These are phyloP conservation scores for Astrocystis sublimbata DNA, from an alignment of 495 filamentous ascomycete genomes.

Conservation along the genomic window DNA sequence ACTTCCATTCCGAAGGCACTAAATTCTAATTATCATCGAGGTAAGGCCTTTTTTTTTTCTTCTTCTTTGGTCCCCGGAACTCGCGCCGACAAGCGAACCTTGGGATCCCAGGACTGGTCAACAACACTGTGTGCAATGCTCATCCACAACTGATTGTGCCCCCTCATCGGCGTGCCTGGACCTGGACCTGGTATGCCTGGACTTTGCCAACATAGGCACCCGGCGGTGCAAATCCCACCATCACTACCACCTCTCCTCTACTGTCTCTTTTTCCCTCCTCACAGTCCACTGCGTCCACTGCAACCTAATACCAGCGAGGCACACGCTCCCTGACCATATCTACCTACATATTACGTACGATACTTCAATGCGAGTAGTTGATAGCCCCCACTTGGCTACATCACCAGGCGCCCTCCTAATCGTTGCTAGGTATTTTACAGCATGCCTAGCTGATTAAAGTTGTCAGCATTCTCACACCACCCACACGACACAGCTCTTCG, in stretches of 20 bases:
- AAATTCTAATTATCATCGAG: neutral
- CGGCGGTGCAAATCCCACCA: slow-evolving; percentile 5
- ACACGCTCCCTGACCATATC: neutral
- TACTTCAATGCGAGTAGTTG: slow-evolving; percentile 14
- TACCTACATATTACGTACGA: neutral
- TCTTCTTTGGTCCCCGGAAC: too few relatives aligned
- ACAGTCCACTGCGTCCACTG: neutral
- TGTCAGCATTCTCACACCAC: slow-evolving; percentile 30
- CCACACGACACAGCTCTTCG: slow-evolving; percentile 32
- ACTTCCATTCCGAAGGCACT: slow-evolving; percentile 12
- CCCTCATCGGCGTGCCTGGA: slow-evolving; percentile 18
- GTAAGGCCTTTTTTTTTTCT: slow-evolving; percentile 1
- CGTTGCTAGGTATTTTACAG: slow-evolving; percentile 30
- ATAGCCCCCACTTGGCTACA: slow-evolving; percentile 34
- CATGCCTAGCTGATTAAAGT: slow-evolving; percentile 34
- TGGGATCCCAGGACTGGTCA: neutral
- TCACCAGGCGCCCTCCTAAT: slow-evolving; percentile 26
- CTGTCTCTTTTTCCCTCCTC: neutral
- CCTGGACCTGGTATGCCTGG: too few relatives aligned
- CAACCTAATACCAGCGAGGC: neutral
- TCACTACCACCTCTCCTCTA: neutral
- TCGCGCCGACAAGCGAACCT: slow-evolving; percentile 14
- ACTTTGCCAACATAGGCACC: slow-evolving; percentile 10
- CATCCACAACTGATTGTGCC: slow-evolving; percentile 12
- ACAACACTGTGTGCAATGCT: slow-evolving; percentile 21